Base-by-base conservation (phyloP, 768 basidiomycete genomes). In the Podaxis mareebaensis region DNA sequence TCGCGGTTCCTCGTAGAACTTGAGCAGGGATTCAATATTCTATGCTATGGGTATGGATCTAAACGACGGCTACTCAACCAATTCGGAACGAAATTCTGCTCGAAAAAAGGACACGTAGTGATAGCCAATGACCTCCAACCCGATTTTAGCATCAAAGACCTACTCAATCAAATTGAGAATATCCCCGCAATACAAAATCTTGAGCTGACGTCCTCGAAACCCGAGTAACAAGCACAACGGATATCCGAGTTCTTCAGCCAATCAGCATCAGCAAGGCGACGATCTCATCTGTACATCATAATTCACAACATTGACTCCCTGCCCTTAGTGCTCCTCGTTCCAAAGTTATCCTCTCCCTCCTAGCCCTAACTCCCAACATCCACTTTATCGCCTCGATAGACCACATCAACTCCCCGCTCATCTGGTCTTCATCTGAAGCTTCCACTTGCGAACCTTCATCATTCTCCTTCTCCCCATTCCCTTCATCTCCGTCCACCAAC, bases 1-100 rank as follows among this genome's bases (percentile, higher is more conserved):
- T 75, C 80, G 24, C 83, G 87, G 42, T 91, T 89, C 72, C 75
- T 84, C 48, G 77, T 80, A 65, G 94, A 98, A 73, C 81, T 98
- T 26, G 77, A 79, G 2, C 84, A 89, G 71, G 95, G 94, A 1
- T 98, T 95, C 80, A 95, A 93, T 73, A 77, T 98, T 49, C 75
- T 96, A 20, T 88, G 93, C 74, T 93, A 94, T 69, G 96, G 0
- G 24, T 85, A 87, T 68, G 96, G 96, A 5, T 95, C 93, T n/a
- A 99, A 99, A 73, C 81, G 92, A 60, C 73, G 70, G 17, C 67
- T 90, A 10, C 78, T 99, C 36, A 92, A 96, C 70, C 78, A 84
- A 26, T 92, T 97, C 61, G 93, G 90, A 1, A 77, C 72, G 3
- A 76, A 81, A 0, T 71, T 76, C 24, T 85, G 91, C 65, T 74